phyloP scores from a whole-genome alignment of 257 asterid species.

The Solanum infundibuliforme region DNA sequence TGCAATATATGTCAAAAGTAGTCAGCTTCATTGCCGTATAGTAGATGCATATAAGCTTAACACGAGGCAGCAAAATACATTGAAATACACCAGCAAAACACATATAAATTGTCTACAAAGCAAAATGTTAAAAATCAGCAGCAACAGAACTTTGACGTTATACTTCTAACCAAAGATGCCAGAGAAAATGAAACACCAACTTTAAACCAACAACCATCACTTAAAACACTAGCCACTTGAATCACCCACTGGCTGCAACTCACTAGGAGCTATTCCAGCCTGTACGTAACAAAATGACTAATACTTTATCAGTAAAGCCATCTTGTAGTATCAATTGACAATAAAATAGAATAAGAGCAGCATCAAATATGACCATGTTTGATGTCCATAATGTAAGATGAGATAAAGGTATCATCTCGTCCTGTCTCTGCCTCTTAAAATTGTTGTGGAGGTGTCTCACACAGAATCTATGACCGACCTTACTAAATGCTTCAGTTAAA shows the following conservation, averaged over 20 bases:
- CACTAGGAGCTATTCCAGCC: not conserved
- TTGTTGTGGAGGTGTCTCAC: not conserved
- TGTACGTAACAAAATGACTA: not conserved
- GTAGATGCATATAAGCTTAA: not conserved
- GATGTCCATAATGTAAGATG: not conserved
- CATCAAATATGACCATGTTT: not conserved
- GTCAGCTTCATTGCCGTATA: not conserved
- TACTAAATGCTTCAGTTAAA: too few relatives aligned
- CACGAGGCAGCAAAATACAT: not conserved
- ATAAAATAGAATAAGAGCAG: not conserved
- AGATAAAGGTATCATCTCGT: not conserved
- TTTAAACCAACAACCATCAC: not conserved
- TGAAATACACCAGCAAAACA: not conserved
- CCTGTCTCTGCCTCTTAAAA: not conserved
- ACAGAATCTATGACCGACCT: not conserved
- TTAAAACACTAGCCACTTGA: too few relatives aligned
- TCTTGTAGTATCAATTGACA: not conserved
- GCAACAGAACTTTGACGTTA: not conserved
- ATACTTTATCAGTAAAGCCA: not conserved
- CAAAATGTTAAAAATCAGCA: not conserved
- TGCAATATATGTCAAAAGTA: not conserved
- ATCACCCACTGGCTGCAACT: not conserved
- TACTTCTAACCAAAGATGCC: not conserved
- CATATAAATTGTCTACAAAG: not conserved
- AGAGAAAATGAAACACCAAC: not conserved